These are phyloP conservation scores for Iris macrosiphon DNA, from an alignment of 106 monocot genomes.

Conservation along the genomic window DNA sequence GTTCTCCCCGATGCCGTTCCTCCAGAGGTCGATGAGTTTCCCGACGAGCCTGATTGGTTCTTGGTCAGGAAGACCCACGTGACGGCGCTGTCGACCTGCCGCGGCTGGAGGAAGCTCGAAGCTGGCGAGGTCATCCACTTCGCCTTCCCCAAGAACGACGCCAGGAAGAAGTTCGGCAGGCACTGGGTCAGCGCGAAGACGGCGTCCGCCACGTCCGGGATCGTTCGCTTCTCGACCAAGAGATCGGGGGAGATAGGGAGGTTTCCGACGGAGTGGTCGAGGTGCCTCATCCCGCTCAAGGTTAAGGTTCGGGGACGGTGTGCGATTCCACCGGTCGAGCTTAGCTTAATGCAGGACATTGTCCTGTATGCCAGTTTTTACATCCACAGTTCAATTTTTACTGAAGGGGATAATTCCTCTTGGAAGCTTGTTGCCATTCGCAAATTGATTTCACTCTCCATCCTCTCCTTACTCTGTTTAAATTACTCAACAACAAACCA, in stretches of 20 bases:
- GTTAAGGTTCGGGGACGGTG: slow-evolving; percentile 56
- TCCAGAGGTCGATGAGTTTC: slow-evolving; percentile 48
- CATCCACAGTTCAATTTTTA: slow-evolving; percentile 69
- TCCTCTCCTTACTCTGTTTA: slow-evolving; percentile 63
- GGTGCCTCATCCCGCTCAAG: slow-evolving; percentile 69
- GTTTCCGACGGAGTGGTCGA: slow-evolving; percentile 65
- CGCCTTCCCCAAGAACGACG: slow-evolving; percentile 34
- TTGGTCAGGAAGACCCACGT: slow-evolving; percentile 60
- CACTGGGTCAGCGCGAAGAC: slow-evolving; percentile 37
- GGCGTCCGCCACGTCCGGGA: slow-evolving; percentile 45
- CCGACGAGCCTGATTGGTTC: slow-evolving; percentile 67
- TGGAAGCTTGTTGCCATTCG: slow-evolving; percentile 37
- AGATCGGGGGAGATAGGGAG: slow-evolving; percentile 77
- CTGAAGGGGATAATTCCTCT: slow-evolving; percentile 35
- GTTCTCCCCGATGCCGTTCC: slow-evolving; percentile 8
- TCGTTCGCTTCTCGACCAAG: slow-evolving; percentile 79
- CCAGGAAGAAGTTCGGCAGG: slow-evolving; percentile 15
- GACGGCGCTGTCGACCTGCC: slow-evolving; percentile 47
- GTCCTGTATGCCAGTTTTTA: slow-evolving; percentile 71
- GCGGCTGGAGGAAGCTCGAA: slow-evolving; percentile 41
- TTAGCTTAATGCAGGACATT: slow-evolving; percentile 70
- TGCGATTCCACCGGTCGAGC: slow-evolving; percentile 25
- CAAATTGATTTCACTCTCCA: slow-evolving; percentile 25
- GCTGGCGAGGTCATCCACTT: slow-evolving; percentile 65
- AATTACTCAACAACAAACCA: slow-evolving; percentile 51